phyloP scores from a whole-genome alignment of 768 basidiomycete species.

The Phaffia tasmanica region DNA sequence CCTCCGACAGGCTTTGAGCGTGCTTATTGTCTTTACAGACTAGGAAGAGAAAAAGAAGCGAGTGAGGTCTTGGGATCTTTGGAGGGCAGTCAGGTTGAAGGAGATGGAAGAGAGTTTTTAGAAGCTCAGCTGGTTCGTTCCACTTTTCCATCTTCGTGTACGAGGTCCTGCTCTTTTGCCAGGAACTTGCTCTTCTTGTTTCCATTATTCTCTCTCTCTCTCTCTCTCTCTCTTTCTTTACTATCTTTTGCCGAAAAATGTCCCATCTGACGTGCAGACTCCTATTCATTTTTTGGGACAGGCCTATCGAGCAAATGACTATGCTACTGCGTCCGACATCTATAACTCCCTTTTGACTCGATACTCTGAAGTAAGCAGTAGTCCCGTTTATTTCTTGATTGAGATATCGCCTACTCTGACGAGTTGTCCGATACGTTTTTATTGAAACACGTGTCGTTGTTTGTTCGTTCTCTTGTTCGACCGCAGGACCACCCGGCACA shows the following conservation, averaged over 20 bases:
- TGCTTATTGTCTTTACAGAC: conserved; percentile 72
- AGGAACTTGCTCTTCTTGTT: neutral
- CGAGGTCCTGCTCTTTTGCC: neutral
- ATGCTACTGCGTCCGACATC: conserved; percentile 38
- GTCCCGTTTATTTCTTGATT: neutral
- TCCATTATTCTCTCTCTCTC: neutral
- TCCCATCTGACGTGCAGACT: conserved; percentile 57
- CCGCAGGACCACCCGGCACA: conserved; percentile 74
- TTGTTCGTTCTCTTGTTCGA: neutral
- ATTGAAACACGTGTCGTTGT: too few species aligned
- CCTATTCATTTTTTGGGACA: conserved; percentile 62
- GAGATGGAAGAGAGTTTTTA: conserved; percentile 54
- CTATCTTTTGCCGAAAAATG: too few species aligned
- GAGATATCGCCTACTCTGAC: neutral
- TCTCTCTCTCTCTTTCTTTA: neutral
- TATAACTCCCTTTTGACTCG: conserved; percentile 73
- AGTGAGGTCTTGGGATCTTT: conserved; percentile 42
- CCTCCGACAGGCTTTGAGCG: conserved; percentile 48
- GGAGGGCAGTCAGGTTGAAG: conserved; percentile 26
- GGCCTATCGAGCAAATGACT: conserved; percentile 30
- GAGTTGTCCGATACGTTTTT: neutral
- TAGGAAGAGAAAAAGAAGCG: conserved; percentile 67
- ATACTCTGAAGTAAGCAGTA: conserved; percentile 55
- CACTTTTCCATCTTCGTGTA: neutral
- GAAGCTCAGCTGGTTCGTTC: conserved; percentile 73